Evolutionary conservation across 2,329 filamentous ascomycete genomes (phyloP).

Genomic region (Epicoccum sorghinum): DNA sequence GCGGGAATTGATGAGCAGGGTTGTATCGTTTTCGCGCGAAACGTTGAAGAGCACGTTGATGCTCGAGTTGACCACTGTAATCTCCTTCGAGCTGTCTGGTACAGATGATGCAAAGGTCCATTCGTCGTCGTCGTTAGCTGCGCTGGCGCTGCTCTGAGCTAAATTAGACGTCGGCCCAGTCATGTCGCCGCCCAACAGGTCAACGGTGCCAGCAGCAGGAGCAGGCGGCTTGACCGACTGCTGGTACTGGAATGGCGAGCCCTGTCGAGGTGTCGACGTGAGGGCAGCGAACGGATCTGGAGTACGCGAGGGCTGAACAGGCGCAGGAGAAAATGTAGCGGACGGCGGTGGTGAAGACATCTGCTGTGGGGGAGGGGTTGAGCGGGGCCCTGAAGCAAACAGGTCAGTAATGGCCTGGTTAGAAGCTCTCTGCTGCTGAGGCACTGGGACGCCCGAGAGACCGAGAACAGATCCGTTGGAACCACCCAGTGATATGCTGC

Average conservation of each 20-base stretch:
- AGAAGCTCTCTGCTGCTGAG: slow-evolving; percentile 46
- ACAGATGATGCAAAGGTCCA: slow-evolving; percentile 92
- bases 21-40: slow-evolving; percentile 61
- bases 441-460: slow-evolving; percentile 41
- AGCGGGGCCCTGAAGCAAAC: slow-evolving; percentile 59
- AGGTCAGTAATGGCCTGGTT: slow-evolving; percentile 63
- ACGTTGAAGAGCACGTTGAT: slow-evolving; percentile 78
- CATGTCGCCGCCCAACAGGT: slow-evolving; percentile 45
- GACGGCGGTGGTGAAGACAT: slow-evolving; percentile 56
- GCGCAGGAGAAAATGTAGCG: slow-evolving; percentile 42
- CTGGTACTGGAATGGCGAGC: slow-evolving; percentile 57
- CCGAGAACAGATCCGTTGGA: slow-evolving; percentile 50
- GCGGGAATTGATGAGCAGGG: slow-evolving; percentile 74
- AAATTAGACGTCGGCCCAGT: slow-evolving; percentile 33
- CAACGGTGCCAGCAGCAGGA: slow-evolving; percentile 38
- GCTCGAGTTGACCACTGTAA: slow-evolving; percentile 71
- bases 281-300: slow-evolving; percentile 67
- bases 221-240: slow-evolving; percentile 49
- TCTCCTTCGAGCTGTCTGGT: slow-evolving; percentile 70
- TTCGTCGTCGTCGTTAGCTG: slow-evolving; percentile 88
- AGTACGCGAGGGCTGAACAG: slow-evolving; percentile 43
- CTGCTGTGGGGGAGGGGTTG: slow-evolving; percentile 40
- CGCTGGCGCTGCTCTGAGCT: slow-evolving; percentile 34
- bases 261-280: slow-evolving; percentile 58
- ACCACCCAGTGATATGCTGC: slow-evolving; percentile 80